phyloP scores from a whole-genome alignment of 768 basidiomycete species.

The Agaricus sinodeliciosus region DNA sequence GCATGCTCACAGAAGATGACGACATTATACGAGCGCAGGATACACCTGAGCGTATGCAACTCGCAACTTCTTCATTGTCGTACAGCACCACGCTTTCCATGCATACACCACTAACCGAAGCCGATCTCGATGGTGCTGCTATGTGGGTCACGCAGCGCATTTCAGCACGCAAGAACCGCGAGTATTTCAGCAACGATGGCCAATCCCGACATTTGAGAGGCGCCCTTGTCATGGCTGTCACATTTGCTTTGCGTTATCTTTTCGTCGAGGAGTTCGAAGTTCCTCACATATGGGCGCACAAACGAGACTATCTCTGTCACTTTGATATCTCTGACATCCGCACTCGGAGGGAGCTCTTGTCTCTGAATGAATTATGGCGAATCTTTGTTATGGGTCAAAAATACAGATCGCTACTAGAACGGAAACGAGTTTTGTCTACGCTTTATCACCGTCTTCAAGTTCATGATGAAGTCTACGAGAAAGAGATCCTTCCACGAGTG shows the following conservation, averaged over 20 bases:
- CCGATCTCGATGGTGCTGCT: conserved; percentile 75
- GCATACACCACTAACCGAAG: conserved; percentile 58
- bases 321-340: conserved; percentile 65
- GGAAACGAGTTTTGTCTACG: conserved; percentile 53
- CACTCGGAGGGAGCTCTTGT: conserved; percentile 64
- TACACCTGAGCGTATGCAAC: conserved; percentile 93
- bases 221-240: conserved; percentile 73
- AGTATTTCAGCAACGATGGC: conserved; percentile 67
- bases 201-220: conserved; percentile 51
- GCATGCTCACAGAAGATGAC: conserved; percentile 89
- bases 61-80: conserved; percentile 81
- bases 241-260: conserved; percentile 69
- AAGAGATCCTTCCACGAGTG: conserved; percentile 56
- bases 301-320: conserved; percentile 83
- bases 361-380: conserved; percentile 82
- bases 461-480: conserved; percentile 71
- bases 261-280: conserved; percentile 90
- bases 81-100: conserved; percentile 51
- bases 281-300: conserved; percentile 92
- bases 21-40: conserved; percentile 86
- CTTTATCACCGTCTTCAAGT: conserved; percentile 66
- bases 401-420: conserved; percentile 79
- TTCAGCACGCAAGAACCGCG: conserved; percentile 60
- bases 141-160: conserved; percentile 83
- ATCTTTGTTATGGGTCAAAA: conserved; percentile 85